Base-by-base conservation (phyloP, 768 basidiomycete species). In the Calocera cornea region DNA sequence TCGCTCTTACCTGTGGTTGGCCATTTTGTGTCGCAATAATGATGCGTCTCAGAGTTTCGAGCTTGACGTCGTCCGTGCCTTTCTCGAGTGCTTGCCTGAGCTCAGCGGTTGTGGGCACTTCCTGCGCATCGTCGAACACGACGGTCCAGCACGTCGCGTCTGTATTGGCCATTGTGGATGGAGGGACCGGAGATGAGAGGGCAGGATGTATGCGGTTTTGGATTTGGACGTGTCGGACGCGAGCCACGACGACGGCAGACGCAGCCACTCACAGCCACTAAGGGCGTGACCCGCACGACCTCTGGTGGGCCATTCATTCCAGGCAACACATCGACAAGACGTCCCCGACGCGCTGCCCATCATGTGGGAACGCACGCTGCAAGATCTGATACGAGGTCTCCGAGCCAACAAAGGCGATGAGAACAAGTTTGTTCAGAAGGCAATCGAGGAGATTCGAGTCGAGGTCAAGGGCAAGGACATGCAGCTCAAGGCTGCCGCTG, bases 321-420 rank as follows among this genome's bases (percentile, higher is more conserved):
- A 38, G 36, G 7, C 36, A 38, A 38, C 36, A 19, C 24, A 7
- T 7, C 44, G 19, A 47, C 5, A 19, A 47, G 44, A 17, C 44
- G 44, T 60, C 14, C 14, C 54, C 19, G 10, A 34, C n/a, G 47
- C 41, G n/a, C 41, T 64, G 19, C 17, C 63, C 19, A 68, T 63
- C 19, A 97, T 97, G 95, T 97, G 93, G 90, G 95, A 97, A 81
- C 84, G 94, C 66, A 95, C 93, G 5, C 83, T 97, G 10, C 91
- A 95, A 74, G 94, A 95, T 78, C 88, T 97, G 73, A 92, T 97
- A 74, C 85, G 95, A 71, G 97, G 95, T 54, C 83, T 99, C 69
- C 87, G 97, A 65, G 92, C 95, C 22, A 95, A 95, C 82, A 97
- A 95, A 82, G 86, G 86, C 72, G 91, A 95, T 80, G 91, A 95